Percentiles rank a stretch among this genome's conserved stretches.
Conservation (phyloP, 192 early-diverging fungal species). For the Dimargaris cristalligena region DNA sequence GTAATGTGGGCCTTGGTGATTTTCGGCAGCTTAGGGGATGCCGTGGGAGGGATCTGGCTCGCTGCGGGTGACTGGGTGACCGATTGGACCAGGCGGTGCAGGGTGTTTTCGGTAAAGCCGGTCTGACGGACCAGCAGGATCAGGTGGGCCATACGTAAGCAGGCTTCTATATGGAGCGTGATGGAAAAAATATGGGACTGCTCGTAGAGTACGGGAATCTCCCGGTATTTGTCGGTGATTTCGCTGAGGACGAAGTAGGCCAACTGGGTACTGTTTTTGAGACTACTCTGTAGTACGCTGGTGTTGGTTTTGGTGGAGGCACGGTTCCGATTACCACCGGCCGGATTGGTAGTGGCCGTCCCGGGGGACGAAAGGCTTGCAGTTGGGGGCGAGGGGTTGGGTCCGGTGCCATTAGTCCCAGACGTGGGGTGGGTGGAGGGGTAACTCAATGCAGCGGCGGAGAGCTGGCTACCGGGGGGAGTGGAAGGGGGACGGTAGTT, state of each 20-base stretch:
- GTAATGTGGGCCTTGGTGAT: not conserved
- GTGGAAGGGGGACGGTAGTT: not conserved
- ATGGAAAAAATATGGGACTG: slow-evolving; percentile 23
- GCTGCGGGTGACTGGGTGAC: not conserved
- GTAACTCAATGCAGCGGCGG: too few species aligned
- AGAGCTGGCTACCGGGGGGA: slow-evolving; percentile 7
- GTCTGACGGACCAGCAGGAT: not conserved
- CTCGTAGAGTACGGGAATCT: slow-evolving; percentile 23
- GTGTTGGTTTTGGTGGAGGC: not conserved
- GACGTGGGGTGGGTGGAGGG: not conserved
- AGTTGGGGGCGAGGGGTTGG: slow-evolving; percentile 8
- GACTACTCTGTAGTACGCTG: not conserved
- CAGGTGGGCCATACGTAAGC: slow-evolving; percentile 15
- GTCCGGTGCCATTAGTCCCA: slow-evolving; percentile 3
- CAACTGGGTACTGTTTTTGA: slow-evolving; percentile 4
- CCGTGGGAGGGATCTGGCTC: not conserved
- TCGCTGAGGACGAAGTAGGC: slow-evolving; percentile 10
- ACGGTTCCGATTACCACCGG: too few species aligned
- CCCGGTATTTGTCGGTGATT: slow-evolving; percentile 15
- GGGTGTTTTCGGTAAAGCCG: not conserved
- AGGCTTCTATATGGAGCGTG: slow-evolving; percentile 24
- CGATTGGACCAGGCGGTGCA: not conserved
- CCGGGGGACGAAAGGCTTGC: not conserved
- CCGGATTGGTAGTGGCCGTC: not conserved
- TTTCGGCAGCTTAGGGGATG: not conserved